These are phyloP conservation scores for Chalciporus sphaerocephalus DNA, from an alignment of 768 basidiomycete species.

Conservation along the genomic window DNA sequence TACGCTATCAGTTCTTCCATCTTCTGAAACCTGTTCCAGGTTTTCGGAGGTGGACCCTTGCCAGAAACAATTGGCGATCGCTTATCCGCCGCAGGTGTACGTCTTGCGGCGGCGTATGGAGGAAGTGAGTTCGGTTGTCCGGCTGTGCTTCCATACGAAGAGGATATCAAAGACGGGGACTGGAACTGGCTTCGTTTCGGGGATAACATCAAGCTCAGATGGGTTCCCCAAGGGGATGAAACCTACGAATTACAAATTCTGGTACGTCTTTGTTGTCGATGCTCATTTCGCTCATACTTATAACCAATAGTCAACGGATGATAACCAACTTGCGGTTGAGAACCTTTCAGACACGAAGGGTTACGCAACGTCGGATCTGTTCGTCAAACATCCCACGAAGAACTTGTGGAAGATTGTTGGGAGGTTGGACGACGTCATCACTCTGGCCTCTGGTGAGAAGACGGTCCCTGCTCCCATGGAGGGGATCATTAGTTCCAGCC, in stretches of 20 bases:
- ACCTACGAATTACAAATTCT: constrained; percentile 35
- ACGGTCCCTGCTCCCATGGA: constrained; percentile 34
- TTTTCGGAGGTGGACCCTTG: constrained; percentile 14
- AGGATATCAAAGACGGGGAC: constrained; percentile 13
- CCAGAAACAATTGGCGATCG: constrained; percentile 11
- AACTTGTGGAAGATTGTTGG: constrained; percentile 42
- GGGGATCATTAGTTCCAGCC: constrained; percentile 14
- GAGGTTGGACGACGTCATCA: constrained; percentile 33
- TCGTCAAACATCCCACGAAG: constrained; percentile 41
- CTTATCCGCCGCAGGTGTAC: constrained; percentile 17
- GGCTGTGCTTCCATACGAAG: neutral
- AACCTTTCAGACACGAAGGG: constrained; percentile 35
- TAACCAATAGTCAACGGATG: constrained; percentile 4
- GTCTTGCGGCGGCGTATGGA: constrained; percentile 13
- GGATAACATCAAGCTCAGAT: constrained; percentile 21
- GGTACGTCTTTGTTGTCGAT: constrained; percentile 18
- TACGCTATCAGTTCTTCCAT: too few species aligned
- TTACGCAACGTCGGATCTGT: constrained; percentile 42
- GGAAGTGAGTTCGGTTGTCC: constrained; percentile 19
- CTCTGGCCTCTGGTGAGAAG: constrained; percentile 32
- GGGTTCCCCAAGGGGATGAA: constrained; percentile 30
- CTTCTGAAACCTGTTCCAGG: too few species aligned
- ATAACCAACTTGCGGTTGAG: constrained; percentile 8
- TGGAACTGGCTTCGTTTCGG: constrained; percentile 13
- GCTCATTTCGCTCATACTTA: neutral